Percentiles rank a stretch among this genome's conserved stretches.
phyloP scores from a whole-genome alignment of 805 yeast species.

The Yarrowia porcina region DNA sequence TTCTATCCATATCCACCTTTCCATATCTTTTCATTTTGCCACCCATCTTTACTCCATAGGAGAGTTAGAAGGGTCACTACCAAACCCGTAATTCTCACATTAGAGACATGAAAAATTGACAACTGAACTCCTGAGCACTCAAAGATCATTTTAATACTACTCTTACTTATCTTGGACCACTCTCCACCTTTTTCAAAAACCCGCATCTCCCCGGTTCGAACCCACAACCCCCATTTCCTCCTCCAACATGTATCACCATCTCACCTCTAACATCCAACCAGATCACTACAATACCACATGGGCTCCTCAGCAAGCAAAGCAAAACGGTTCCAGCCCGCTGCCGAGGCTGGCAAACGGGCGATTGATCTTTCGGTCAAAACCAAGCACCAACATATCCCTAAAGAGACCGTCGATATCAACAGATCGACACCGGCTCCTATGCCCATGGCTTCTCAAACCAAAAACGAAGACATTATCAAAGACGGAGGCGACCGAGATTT shows the following conservation, averaged over 20 bases:
- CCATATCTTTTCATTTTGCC: too few species aligned
- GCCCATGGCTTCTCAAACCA: slow-evolving; percentile 18
- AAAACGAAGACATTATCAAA: slow-evolving; percentile 2
- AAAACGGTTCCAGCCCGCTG: slow-evolving; percentile 8
- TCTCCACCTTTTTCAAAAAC: too few species aligned
- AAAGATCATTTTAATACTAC: too few species aligned
- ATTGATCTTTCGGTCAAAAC: slow-evolving; percentile 13
- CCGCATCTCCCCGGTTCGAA: not conserved
- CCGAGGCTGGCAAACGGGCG: not conserved
- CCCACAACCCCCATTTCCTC: too few species aligned
- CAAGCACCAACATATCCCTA: not conserved
- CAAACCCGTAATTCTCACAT: too few species aligned
- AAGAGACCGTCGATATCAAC: slow-evolving; percentile 1
- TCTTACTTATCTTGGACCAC: too few species aligned
- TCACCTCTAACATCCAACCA: not conserved
- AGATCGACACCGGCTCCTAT: slow-evolving; percentile 4
- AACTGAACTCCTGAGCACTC: too few species aligned
- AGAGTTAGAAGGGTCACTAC: too few species aligned
- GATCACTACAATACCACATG: not conserved
- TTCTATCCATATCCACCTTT: too few species aligned
- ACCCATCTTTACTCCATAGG: too few species aligned
- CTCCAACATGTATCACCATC: too few species aligned
- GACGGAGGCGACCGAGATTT: slow-evolving; percentile 11
- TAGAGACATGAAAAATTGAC: too few species aligned
- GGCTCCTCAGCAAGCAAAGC: slow-evolving; percentile 18